Evolutionary conservation across 2,329 filamentous ascomycete genomes (phyloP).

Genomic region (Verticillium nonalfalfae): DNA sequence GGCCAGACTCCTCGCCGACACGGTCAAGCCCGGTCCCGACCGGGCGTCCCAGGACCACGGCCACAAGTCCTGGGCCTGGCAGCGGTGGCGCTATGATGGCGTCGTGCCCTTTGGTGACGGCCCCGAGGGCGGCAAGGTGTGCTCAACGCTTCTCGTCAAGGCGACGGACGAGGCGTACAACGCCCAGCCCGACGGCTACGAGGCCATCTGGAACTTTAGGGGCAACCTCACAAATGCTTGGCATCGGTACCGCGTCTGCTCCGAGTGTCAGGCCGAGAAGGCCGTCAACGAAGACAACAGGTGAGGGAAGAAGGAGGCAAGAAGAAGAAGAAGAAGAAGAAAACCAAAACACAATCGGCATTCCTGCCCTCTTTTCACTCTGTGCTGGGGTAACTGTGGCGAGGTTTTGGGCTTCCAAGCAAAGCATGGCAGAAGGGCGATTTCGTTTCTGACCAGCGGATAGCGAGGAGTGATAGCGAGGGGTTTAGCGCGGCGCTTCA

Average conservation of each 20-base stretch:
- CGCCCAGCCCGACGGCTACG: slow-evolving; percentile 56
- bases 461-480: too few species aligned
- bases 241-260: slow-evolving; percentile 46
- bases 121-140: slow-evolving; percentile 22
- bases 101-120: slow-evolving; percentile 26
- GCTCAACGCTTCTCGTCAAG: slow-evolving; percentile 54
- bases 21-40: slow-evolving; percentile 20
- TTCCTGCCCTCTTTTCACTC: not conserved
- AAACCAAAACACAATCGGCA: too few species aligned
- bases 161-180: slow-evolving; percentile 62
- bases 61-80: slow-evolving; percentile 56
- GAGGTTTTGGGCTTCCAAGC: not conserved
- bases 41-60: slow-evolving; percentile 28
- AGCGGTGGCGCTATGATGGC: slow-evolving; percentile 53
- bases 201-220: slow-evolving; percentile 55
- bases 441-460: too few species aligned
- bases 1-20: slow-evolving; percentile 50
- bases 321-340: too few species aligned
- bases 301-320: not conserved
- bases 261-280: slow-evolving; percentile 13
- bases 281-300: not conserved
- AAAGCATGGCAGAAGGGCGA: too few species aligned
- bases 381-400: not conserved
- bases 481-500: too few species aligned
- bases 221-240: slow-evolving; percentile 63